These are phyloP conservation scores for Scheffersomyces coipomensis DNA, from an alignment of 805 yeast genomes.

Conservation along the genomic window DNA sequence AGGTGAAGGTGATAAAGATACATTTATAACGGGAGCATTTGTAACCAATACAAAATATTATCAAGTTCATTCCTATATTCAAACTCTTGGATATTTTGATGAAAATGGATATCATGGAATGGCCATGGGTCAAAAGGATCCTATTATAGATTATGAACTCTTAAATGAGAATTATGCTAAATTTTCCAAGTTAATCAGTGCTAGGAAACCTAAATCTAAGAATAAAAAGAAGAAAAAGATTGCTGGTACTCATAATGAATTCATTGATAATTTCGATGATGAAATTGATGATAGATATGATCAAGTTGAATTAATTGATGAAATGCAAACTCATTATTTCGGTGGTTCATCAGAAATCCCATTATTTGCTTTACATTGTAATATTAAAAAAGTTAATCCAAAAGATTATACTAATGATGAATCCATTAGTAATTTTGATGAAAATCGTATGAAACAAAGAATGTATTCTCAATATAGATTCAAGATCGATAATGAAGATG, in stretches of 20 bases:
- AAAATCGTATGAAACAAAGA: conserved; percentile 9
- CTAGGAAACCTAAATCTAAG: too few relatives aligned
- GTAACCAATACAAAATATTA: conserved; percentile 10
- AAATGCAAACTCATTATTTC: neutral
- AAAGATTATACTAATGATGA: conserved; percentile 4
- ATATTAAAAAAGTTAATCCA: conserved; percentile 17
- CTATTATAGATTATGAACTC: conserved; percentile 21
- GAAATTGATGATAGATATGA: neutral
- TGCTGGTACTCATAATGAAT: too few relatives aligned
- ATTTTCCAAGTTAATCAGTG: too few relatives aligned
- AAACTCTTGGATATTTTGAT: conserved; percentile 16
- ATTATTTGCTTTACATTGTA: conserved; percentile 13
- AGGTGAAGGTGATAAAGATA: conserved; percentile 81
- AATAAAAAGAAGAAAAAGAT: too few relatives aligned
- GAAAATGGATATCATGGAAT: conserved; percentile 24
- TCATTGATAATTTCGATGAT: neutral
- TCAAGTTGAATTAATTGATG: neutral
- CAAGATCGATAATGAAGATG: conserved; percentile 2
- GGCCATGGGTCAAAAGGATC: conserved; percentile 32
- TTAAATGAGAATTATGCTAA: conserved; percentile 4
- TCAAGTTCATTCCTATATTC: conserved; percentile 15
- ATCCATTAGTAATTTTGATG: conserved; percentile 4
- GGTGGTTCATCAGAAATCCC: conserved; percentile 5
- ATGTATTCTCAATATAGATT: conserved; percentile 8
- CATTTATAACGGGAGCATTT: conserved; percentile 64